These are phyloP conservation scores for Nicotiana noctiflora DNA, from an alignment of 257 asterid genomes.

Conservation along the genomic window DNA sequence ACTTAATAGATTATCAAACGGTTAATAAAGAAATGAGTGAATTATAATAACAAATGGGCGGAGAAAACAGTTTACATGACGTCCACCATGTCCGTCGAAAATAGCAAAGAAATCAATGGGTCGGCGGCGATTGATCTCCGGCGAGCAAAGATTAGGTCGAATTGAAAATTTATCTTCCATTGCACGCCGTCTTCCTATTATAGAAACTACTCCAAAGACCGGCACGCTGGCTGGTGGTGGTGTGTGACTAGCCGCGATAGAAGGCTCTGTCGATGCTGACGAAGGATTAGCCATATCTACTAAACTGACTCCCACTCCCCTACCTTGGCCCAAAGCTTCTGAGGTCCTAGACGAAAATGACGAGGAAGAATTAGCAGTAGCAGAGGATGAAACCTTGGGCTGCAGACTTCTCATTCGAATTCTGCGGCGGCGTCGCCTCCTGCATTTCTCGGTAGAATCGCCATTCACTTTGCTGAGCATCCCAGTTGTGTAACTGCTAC, in stretches of 20 bases:
- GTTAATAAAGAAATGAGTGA: too few relatives aligned
- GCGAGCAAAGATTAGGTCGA: constrained; percentile 8
- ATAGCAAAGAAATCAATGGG: constrained; percentile 12
- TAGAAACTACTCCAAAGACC: constrained; percentile 7
- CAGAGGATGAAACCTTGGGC: neutral
- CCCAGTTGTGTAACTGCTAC: neutral
- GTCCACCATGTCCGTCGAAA: constrained; percentile 23
- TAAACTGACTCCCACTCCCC: neutral
- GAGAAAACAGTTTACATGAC: constrained; percentile 1
- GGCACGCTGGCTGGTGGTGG: neutral
- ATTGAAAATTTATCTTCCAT: constrained; percentile 12
- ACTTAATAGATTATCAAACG: too few relatives aligned
- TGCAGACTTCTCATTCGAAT: neutral
- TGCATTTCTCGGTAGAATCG: neutral
- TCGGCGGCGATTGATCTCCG: constrained; percentile 3
- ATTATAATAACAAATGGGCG: neutral
- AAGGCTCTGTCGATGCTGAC: neutral
- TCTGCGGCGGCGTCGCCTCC: neutral
- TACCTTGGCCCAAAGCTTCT: neutral
- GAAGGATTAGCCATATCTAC: neutral
- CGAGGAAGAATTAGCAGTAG: neutral
- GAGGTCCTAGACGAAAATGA: neutral
- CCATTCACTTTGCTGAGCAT: neutral
- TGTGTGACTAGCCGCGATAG: too few relatives aligned
- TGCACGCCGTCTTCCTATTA: neutral